Conservation (phyloP, 306 rosid genomes). For the Cotoneaster glaucophyllus region DNA sequence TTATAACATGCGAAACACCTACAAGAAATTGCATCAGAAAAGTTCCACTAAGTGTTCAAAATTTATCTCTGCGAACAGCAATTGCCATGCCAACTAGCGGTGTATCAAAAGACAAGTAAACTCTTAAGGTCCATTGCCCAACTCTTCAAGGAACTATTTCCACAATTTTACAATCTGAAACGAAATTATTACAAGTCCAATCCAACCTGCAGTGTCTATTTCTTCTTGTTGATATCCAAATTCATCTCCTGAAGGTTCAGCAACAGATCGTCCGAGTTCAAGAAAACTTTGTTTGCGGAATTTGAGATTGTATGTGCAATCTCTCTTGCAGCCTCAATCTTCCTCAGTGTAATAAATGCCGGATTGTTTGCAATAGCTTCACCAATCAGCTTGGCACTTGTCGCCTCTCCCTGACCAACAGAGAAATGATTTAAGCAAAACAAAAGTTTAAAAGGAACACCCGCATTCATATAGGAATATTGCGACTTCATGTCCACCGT, state of each 20-base stretch:
- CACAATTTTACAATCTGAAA: background rate
- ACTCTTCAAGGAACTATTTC: background rate
- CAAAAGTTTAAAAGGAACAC: background rate
- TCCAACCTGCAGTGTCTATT: conserved; percentile 18
- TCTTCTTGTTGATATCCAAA: conserved; percentile 43
- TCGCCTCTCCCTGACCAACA: conserved; percentile 75
- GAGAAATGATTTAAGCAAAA: background rate
- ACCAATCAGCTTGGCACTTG: conserved; percentile 86
- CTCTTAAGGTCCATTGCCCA: conserved; percentile 3
- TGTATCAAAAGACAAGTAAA: background rate
- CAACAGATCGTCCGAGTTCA: conserved; percentile 69
- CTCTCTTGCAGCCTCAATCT: conserved; percentile 90
- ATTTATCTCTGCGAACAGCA: background rate
- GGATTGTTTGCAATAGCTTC: conserved; percentile 85
- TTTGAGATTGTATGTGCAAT: conserved; percentile 69
- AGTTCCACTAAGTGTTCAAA: background rate
- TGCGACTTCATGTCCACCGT: background rate
- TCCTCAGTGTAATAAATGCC: conserved; percentile 80
- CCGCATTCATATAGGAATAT: background rate
- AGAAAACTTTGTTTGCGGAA: conserved; percentile 70
- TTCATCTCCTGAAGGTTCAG: conserved; percentile 70
- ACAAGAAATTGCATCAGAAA: background rate
- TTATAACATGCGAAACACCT: background rate
- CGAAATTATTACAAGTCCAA: background rate
- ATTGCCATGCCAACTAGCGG: conserved; percentile 1